Conservation (phyloP, 352 stramenopile genomes). For the Phytophthora hibernalis region DNA sequence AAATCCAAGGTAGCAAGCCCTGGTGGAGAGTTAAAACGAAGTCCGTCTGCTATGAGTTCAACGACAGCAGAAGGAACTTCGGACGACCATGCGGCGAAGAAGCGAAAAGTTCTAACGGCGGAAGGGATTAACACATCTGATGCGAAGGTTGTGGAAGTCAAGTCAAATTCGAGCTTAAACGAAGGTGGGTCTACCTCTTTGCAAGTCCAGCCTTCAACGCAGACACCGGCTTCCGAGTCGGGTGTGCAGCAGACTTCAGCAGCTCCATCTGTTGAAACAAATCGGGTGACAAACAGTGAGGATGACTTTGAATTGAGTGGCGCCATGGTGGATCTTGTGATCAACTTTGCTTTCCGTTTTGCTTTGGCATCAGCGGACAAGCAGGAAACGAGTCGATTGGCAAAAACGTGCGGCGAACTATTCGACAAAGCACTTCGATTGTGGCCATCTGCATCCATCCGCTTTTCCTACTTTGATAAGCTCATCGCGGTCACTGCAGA, state of each 20-base stretch:
- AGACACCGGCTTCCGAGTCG: slow-evolving; percentile 1
- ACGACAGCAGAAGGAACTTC: slow-evolving; percentile 15
- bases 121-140: slow-evolving; percentile 18
- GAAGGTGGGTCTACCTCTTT: slow-evolving; percentile 4
- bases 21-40: slow-evolving; percentile 49
- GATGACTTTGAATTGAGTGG: slow-evolving; percentile 90
- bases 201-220: slow-evolving; percentile 21
- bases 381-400: slow-evolving; percentile 86
- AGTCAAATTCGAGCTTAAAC: slow-evolving; percentile 15
- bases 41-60: slow-evolving; percentile 25
- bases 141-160: slow-evolving; percentile 28
- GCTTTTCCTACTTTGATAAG: slow-evolving; percentile 93
- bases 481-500: slow-evolving; percentile 91
- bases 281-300: slow-evolving; percentile 52
- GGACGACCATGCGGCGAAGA: slow-evolving; percentile 48
- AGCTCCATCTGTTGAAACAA: slow-evolving; percentile 32
- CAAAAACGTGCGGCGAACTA: slow-evolving; percentile 89
- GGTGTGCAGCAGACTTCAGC: slow-evolving; percentile 20
- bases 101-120: slow-evolving; percentile 50
- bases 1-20: slow-evolving; percentile 22
- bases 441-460: slow-evolving; percentile 87
- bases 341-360: slow-evolving; percentile 93
- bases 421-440: slow-evolving; percentile 89
- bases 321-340: slow-evolving; percentile 91
- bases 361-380: slow-evolving; percentile 90